Evolutionary conservation across 208 protist genomes (phyloP), one percentile per base, ranked within the genome.

Genomic region (Herpetomonas samuelpessoai): DNA sequence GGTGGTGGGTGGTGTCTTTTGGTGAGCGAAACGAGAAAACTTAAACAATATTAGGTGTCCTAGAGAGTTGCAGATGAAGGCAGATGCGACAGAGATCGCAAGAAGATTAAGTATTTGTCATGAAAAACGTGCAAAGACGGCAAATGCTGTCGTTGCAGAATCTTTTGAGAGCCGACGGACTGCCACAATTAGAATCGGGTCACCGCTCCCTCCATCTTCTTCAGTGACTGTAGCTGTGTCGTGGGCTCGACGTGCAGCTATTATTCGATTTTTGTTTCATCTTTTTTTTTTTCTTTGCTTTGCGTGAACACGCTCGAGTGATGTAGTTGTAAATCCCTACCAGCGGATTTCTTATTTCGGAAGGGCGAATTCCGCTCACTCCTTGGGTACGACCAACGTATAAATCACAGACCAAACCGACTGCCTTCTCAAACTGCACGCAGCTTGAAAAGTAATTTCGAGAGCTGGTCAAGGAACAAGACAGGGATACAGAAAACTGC

Each of bases 391-490:
- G 19, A 21, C 30, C 25, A 68, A 61, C 31, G 18, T 51, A 4
- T 27, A 65, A 55, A 27, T n/a, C 19, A 41, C 53, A 74, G 52
- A 65, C 66, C 47, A n/a, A n/a, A n/a, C n/a, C n/a, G n/a, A n/a
- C 9, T 53, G 48, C 50, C 49, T 71, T 49, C 44, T 69, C 35
- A 2, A 51, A n/a, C 27, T 57, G 50, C 29, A 55, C 73, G 10
- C 48, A 66, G 12, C 88, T 52, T 3, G 84, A 74, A 18, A 92
- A 57, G 21, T n/a, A 77, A 66, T 59, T 98, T 98, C 46, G 97
- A 65, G 3, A 94, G 27, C 64, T 98, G 96, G 56, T 98, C 97
- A 62, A 98, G 76, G 55, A 98, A 84, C 47, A 98, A 81, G 27
- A 98, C 91, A 1, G 96, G 97, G 4, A 93, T 65, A 49, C 87